A percentile compares a stretch with the other conserved stretches of the same genome.
Evolutionary conservation across 2,329 filamentous ascomycete species (phyloP).

Genomic region (Fusarium agapanthi): DNA sequence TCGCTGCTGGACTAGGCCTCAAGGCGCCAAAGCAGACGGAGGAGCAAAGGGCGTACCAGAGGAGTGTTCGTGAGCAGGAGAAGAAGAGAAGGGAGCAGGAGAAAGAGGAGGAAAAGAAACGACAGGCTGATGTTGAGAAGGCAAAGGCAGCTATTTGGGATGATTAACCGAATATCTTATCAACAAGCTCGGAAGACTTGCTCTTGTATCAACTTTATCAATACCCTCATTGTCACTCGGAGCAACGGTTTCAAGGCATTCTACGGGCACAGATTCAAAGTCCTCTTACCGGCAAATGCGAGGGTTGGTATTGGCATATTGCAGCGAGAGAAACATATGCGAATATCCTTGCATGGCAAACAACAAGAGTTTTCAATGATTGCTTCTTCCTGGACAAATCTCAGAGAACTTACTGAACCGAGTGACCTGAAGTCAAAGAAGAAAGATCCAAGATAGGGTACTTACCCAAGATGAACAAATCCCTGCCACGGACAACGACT

Average conservation of each 20-base stretch:
- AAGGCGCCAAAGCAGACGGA: conserved; percentile 83
- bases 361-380: background rate
- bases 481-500: background rate
- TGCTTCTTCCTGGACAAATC: background rate
- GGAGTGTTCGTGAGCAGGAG: conserved; percentile 84
- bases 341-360: background rate
- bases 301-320: background rate
- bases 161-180: conserved; percentile 55
- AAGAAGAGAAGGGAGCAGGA: conserved; percentile 78
- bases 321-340: too few relatives aligned
- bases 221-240: background rate
- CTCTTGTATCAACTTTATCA: background rate
- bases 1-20: conserved; percentile 86
- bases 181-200: background rate
- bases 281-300: background rate
- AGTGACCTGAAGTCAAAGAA: background rate
- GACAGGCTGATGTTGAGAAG: conserved; percentile 72
- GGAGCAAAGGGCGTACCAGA: conserved; percentile 88
- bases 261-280: background rate
- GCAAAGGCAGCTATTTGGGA: conserved; percentile 92
- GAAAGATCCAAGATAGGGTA: background rate
- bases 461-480: background rate
- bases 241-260: too few relatives aligned
- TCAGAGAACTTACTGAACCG: background rate
- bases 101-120: conserved; percentile 68